Conservation (phyloP, 257 asterid species). For the Scutellaria minor region DNA sequence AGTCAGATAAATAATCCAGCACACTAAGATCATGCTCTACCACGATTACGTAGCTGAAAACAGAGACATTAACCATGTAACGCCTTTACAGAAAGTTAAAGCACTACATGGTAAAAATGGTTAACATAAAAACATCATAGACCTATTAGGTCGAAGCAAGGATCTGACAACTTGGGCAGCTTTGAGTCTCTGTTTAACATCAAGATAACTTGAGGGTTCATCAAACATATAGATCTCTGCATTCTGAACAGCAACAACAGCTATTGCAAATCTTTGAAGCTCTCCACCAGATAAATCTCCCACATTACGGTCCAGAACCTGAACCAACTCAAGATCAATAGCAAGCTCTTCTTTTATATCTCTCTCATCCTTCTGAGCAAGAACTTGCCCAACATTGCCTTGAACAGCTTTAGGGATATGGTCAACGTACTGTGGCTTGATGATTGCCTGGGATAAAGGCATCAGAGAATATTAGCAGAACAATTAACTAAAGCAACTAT, state of each 20-base stretch:
- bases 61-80: slow-evolving; percentile 27
- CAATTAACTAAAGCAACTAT: neutral
- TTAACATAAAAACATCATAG: slow-evolving; percentile 17
- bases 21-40: slow-evolving; percentile 99
- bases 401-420: slow-evolving; percentile 99
- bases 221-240: slow-evolving; percentile 99
- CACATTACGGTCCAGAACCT: slow-evolving; percentile 94
- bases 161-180: slow-evolving; percentile 98
- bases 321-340: slow-evolving; percentile 84
- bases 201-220: slow-evolving; percentile 99
- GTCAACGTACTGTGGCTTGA: slow-evolving; percentile 98
- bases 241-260: slow-evolving; percentile 89
- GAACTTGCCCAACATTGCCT: slow-evolving; percentile 98
- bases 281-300: slow-evolving; percentile 99
- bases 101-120: neutral
- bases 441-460: slow-evolving; percentile 67
- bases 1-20: slow-evolving; percentile 92
- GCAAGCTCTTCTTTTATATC: slow-evolving; percentile 72
- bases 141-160: slow-evolving; percentile 93
- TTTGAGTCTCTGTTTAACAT: slow-evolving; percentile 97
- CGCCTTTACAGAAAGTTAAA: slow-evolving; percentile 9
- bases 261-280: slow-evolving; percentile 99
- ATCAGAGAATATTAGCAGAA: slow-evolving; percentile 22
- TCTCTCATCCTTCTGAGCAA: slow-evolving; percentile 94
- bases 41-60: slow-evolving; percentile 86